These are phyloP conservation scores for Discostella stelligeroides DNA, from an alignment of 108 stramenopile genomes.

Conservation along the genomic window DNA sequence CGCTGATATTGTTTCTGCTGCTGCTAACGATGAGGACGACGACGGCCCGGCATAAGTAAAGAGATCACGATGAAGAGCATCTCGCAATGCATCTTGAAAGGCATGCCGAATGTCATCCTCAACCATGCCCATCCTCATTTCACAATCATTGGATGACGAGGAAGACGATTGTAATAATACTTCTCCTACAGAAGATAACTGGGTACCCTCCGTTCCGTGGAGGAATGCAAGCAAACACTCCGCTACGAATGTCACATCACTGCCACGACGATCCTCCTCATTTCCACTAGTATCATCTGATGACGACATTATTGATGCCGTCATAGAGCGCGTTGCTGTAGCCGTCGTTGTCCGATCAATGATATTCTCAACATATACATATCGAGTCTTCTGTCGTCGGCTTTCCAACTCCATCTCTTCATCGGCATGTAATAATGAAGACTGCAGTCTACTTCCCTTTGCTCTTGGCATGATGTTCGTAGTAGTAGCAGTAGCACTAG, in stretches of 20 bases:
- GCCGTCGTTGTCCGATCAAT: not conserved
- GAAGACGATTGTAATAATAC: not conserved
- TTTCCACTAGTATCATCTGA: not conserved
- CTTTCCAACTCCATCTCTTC: conserved; percentile 32
- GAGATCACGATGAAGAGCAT: not conserved
- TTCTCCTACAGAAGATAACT: too few relatives aligned
- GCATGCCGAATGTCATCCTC: conserved; percentile 43
- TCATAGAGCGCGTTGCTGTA: not conserved
- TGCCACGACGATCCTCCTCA: too few relatives aligned
- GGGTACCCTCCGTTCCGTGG: conserved; percentile 17
- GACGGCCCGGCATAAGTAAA: too few relatives aligned
- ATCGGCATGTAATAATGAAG: conserved; percentile 16
- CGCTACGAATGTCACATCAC: not conserved
- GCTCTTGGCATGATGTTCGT: too few relatives aligned
- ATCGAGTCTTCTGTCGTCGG: conserved; percentile 59
- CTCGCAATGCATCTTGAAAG: conserved; percentile 44
- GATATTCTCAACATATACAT: conserved; percentile 70
- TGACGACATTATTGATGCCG: not conserved
- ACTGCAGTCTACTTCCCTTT: conserved; percentile 3
- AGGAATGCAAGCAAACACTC: conserved; percentile 20
- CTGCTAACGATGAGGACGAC: not conserved
- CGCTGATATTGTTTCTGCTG: not conserved
- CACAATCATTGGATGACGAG: not conserved
- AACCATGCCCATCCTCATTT: conserved; percentile 11
- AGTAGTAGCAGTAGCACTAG: too few relatives aligned